A percentile compares a stretch with the other conserved stretches of the same genome.
Evolutionary conservation across 2,329 filamentous ascomycete genomes (phyloP).

Genomic region (Xylaria digitata): DNA sequence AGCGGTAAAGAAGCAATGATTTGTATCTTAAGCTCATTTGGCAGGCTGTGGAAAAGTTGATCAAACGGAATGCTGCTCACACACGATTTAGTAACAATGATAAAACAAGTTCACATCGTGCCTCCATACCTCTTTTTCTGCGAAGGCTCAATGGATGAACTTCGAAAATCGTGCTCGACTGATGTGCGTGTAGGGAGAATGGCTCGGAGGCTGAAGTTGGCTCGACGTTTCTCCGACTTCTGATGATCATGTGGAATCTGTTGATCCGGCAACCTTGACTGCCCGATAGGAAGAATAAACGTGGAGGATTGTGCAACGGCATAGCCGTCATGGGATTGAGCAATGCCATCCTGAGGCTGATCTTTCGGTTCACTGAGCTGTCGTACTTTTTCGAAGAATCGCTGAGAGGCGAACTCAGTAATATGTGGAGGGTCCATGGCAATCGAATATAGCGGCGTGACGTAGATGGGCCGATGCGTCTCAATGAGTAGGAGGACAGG

Average conservation of each 20-base stretch:
- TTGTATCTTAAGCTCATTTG: conserved; percentile 72
- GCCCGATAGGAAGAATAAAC: conserved; percentile 62
- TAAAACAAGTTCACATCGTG: neutral
- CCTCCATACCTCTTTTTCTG: conserved; percentile 46
- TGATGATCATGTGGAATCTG: conserved; percentile 51
- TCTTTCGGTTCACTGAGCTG: conserved; percentile 63
- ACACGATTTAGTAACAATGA: conserved; percentile 19
- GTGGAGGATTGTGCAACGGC: conserved; percentile 53
- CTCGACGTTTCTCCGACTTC: conserved; percentile 48
- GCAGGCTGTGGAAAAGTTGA: conserved; percentile 67
- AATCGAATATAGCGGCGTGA: conserved; percentile 35
- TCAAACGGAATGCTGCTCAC: conserved; percentile 60
- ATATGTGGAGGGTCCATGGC: conserved; percentile 72
- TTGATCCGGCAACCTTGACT: conserved; percentile 48
- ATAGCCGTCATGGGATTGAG: conserved; percentile 44
- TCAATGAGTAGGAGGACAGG: conserved; percentile 42
- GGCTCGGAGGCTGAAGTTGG: conserved; percentile 49
- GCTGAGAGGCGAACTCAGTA: conserved; percentile 74
- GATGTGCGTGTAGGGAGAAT: conserved; percentile 50
- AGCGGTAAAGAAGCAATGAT: conserved; percentile 70
- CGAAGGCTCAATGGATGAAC: conserved; percentile 42
- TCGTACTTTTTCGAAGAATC: conserved; percentile 71
- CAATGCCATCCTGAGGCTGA: conserved; percentile 53
- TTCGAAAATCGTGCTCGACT: conserved; percentile 48
- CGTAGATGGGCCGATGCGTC: conserved; percentile 40